Evolutionary conservation across 106 monocot genomes (phyloP).

Genomic region (Dioscorea zingiberensis): DNA sequence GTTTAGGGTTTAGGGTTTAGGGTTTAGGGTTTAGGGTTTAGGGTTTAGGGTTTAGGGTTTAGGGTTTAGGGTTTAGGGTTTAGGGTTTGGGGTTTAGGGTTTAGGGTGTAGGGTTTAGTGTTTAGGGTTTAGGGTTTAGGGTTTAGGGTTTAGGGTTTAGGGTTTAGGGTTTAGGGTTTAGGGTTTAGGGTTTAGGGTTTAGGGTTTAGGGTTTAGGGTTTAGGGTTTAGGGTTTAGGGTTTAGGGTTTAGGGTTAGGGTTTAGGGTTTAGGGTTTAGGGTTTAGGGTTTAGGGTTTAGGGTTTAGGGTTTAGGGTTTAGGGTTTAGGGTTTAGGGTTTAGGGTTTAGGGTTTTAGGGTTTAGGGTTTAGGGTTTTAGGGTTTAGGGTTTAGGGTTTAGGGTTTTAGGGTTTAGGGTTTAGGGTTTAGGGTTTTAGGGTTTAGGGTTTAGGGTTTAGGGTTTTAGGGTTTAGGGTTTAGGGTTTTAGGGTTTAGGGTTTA

Average conservation of each 20-base stretch:
- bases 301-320: conserved; percentile 35
- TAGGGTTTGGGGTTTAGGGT: conserved; percentile 21
- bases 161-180: conserved; percentile 24
- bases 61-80: conserved; percentile 8
- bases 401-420: conserved; percentile 23
- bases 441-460: conserved; percentile 21
- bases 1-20: conserved; percentile 19
- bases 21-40: conserved; percentile 11
- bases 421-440: conserved; percentile 25
- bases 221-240: conserved; percentile 24
- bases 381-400: conserved; percentile 28
- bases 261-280: conserved; percentile 19
- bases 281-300: conserved; percentile 11
- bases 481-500: conserved; percentile 18
- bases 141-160: conserved; percentile 18
- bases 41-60: conserved; percentile 12
- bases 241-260: conserved; percentile 28
- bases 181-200: conserved; percentile 21
- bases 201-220: neutral
- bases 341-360: conserved; percentile 17
- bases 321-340: conserved; percentile 35
- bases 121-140: conserved; percentile 13
- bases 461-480: conserved; percentile 24
- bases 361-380: conserved; percentile 24
- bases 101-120: conserved; percentile 18